Evolutionary conservation across 257 asterid genomes (phyloP), one percentile per base, ranked within the genome.

Genomic region (Solanum raphanifolium): DNA sequence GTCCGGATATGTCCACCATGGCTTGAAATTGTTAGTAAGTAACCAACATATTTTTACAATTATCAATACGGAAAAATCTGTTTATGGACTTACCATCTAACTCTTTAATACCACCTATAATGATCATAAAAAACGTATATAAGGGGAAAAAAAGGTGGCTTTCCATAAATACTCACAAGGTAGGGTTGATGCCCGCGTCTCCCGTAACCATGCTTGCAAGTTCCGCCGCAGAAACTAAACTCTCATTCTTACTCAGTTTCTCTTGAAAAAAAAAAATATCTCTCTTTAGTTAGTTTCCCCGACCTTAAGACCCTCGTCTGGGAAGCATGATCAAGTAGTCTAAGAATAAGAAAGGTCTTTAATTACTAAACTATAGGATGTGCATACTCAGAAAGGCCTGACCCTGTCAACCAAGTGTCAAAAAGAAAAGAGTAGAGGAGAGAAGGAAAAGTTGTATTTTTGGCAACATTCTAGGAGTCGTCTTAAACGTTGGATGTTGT

Each of bases 21-120:
- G 98, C 86, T 86, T 94, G 90, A 87, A 90, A 25, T 86, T 91
- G 86, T 83, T 95, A 87, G 98, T 95, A 91, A 88, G 90, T 87
- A 7, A 48, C 31, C 86, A 18, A 72, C 13, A 5, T 25, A 21
- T 43, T 65, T 27, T n/a, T 66, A 85, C 23, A 13, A 39, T 25
- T n/a, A 66, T 34, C 62, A 27, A 78, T 39, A 25, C 43, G 13
- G 83, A 76, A 76, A 34, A 23, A 38, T 76, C 13, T 39, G 25
- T 76, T 23, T 76, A 39, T 39, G 58, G 34, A 23, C 5, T 71
- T 71, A 18, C 6, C 78, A 7, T 71, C 32, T 31, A 71, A 31
- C 41, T 72, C 8, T 72, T 72, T 20, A 9, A 73, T 35, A 35
- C 29, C 29, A 20, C 29, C 16, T 73, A 35, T 34, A 31, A 32